These are phyloP conservation scores for Aphanomyces euteiches DNA, from an alignment of 352 stramenopile genomes.

Conservation along the genomic window DNA sequence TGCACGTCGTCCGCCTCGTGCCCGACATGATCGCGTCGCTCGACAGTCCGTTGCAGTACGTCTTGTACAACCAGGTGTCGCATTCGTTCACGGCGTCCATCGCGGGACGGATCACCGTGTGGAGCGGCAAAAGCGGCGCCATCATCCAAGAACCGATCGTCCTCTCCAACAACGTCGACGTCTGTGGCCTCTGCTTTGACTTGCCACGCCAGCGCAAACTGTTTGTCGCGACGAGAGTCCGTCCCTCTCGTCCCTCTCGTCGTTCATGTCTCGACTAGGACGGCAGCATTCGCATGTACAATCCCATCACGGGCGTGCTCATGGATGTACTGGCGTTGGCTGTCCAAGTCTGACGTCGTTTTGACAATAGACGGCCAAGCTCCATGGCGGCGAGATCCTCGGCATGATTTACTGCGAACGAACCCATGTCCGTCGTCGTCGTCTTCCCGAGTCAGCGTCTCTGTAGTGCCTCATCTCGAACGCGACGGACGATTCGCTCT, in stretches of 20 bases:
- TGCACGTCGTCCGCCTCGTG: constrained; percentile 56
- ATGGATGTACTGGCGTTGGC: constrained; percentile 38
- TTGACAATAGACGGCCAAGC: constrained; percentile 40
- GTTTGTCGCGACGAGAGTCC: constrained; percentile 61
- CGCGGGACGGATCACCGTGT: constrained; percentile 58
- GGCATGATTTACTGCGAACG: constrained; percentile 57
- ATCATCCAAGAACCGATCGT: constrained; percentile 54
- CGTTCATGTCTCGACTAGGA: constrained; percentile 51
- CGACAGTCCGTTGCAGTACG: constrained; percentile 38
- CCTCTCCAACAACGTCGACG: constrained; percentile 47
- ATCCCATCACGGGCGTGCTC: constrained; percentile 56
- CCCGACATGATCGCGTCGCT: constrained; percentile 42
- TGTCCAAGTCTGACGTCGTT: constrained; percentile 2
- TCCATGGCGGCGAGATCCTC: constrained; percentile 57
- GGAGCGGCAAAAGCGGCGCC: constrained; percentile 55
- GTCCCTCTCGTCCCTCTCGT: constrained; percentile 15
- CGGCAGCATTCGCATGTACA: constrained; percentile 58
- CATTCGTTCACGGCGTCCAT: constrained; percentile 59
- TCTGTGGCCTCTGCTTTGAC: constrained; percentile 61
- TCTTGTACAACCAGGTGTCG: constrained; percentile 57
- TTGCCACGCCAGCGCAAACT: constrained; percentile 59
- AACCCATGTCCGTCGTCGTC: constrained; percentile 43
- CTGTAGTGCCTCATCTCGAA: constrained; percentile 63
- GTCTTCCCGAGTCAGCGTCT: not conserved
- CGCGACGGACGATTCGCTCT: constrained; percentile 53